Evolutionary conservation across 225 moss, liverwort and hornwort species (phyloP).

Genomic region (Physcomitrellopsis africana): DNA sequence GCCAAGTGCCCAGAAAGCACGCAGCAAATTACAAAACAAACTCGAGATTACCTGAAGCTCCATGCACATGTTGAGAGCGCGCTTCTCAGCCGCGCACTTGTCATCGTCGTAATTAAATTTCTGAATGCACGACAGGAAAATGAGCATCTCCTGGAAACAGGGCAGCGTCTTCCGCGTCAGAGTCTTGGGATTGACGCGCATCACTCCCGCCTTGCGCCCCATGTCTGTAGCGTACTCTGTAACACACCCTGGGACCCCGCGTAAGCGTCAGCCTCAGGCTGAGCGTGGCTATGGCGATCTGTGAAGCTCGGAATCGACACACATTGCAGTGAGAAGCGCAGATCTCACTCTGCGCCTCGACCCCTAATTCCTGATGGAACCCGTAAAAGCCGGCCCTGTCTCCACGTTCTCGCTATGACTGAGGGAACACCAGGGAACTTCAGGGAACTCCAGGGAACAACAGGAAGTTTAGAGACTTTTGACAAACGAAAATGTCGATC

Average conservation of each 20-base stretch:
- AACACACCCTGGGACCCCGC: background rate
- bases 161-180: conserved; percentile 70
- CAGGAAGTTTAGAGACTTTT: too few species aligned
- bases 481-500: too few species aligned
- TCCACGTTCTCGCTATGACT: too few species aligned
- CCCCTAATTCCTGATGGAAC: background rate
- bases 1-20: background rate
- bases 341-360: background rate
- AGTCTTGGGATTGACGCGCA: conserved; percentile 91
- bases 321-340: background rate
- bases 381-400: too few species aligned
- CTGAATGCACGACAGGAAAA: conserved; percentile 82
- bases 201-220: conserved; percentile 91
- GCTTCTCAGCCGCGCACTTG: conserved; percentile 69
- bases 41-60: conserved; percentile 75
- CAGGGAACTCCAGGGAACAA: too few species aligned
- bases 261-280: conserved; percentile 5
- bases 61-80: conserved; percentile 81
- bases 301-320: background rate
- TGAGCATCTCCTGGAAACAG: conserved; percentile 91
- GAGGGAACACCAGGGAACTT: too few species aligned
- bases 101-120: conserved; percentile 92
- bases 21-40: background rate
- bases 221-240: conserved; percentile 35
- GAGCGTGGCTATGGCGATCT: conserved; percentile 24